A percentile compares a stretch with the other conserved stretches of the same genome.
Evolutionary conservation across 306 rosid genomes (phyloP).

Genomic region (Potentilla sterilis): DNA sequence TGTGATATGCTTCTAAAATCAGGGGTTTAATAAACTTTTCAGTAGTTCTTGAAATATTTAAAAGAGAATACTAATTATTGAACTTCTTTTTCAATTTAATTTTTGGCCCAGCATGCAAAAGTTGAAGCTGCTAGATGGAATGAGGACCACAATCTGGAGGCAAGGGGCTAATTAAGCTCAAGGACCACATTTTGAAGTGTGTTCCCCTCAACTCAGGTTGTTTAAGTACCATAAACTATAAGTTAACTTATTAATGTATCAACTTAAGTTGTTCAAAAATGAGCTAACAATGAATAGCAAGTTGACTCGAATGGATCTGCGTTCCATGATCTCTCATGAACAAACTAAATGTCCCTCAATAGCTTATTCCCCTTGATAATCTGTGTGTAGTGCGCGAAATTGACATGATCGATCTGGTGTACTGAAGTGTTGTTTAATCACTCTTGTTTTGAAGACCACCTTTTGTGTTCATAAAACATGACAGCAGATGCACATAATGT

Average conservation of each 20-base stretch:
- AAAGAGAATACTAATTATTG: background rate
- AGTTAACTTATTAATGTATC: background rate
- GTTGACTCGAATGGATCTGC: background rate
- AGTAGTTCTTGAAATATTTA: background rate
- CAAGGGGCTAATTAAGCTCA: slow-evolving; percentile 14
- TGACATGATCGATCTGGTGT: slow-evolving; percentile 9
- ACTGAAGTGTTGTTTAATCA: background rate
- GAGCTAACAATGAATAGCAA: background rate
- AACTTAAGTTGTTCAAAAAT: background rate
- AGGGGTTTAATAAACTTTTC: slow-evolving; percentile 8
- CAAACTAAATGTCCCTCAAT: background rate
- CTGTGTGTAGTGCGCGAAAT: background rate
- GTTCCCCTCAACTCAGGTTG: background rate
- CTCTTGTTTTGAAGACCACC: slow-evolving; percentile 2
- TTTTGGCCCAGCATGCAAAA: slow-evolving; percentile 6
- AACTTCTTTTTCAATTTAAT: background rate
- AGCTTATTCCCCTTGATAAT: background rate
- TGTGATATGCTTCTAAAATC: slow-evolving; percentile 49
- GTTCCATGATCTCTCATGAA: background rate
- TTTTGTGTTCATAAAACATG: slow-evolving; percentile 2
- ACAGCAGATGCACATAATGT: slow-evolving; percentile 9
- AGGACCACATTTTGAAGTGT: slow-evolving; percentile 19
- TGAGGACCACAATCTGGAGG: slow-evolving; percentile 35
- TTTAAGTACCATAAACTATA: background rate
- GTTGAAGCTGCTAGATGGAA: slow-evolving; percentile 13